Evolutionary conservation across 768 basidiomycete genomes (phyloP), one percentile per base, ranked within the genome.

Genomic region (Leccinum sublutescens): DNA sequence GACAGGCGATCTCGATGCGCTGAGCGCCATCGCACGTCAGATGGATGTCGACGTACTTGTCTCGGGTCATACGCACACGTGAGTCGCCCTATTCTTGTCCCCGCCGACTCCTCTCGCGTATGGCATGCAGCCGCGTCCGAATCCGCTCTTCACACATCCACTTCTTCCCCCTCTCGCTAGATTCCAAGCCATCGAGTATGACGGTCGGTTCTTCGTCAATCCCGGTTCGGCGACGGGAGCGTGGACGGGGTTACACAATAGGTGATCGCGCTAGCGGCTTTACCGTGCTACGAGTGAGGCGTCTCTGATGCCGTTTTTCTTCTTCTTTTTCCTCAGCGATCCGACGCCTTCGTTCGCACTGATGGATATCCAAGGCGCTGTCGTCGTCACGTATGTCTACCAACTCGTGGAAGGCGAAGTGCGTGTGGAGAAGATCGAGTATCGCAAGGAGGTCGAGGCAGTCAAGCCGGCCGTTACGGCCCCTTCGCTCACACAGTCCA

Each of bases 21-120:
- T 98, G 47, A 87, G 85, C 54, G 82, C 91, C 3, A 84, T 95
- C 55, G 94, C 95, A 15, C 78, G 96, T 38, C 93, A 95, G 75
- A 93, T 99, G 91, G 96, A 98, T 71, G 97, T 98, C 4, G 97
- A 99, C 68, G 93, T 99, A 0, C 79, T 98, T 36, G 77, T 98
- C 21, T 92, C 89, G 2, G 97, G 97, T 0, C 94, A 94, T 67
- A 98, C 97, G 0, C 95, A 98, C 74, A 86, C 85, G 95, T 96
- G 68, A 71, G 91, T 75, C 51, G 8, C 1, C n/a, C 40, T 34
- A 34, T 21, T 50, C 47, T 23, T 2, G 15, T 38, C 43, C 50
- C 12, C 43, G 55, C 27, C 48, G 53, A 19, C 9, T 34, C 33
- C 25, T 10, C 36, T 31, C 17, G 19, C 58, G 23, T n/a, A 5